Percentiles rank a stretch among this genome's conserved stretches.
Conservation (phyloP, 805 yeast genomes). For the Lipomyces yamanashiensis region DNA sequence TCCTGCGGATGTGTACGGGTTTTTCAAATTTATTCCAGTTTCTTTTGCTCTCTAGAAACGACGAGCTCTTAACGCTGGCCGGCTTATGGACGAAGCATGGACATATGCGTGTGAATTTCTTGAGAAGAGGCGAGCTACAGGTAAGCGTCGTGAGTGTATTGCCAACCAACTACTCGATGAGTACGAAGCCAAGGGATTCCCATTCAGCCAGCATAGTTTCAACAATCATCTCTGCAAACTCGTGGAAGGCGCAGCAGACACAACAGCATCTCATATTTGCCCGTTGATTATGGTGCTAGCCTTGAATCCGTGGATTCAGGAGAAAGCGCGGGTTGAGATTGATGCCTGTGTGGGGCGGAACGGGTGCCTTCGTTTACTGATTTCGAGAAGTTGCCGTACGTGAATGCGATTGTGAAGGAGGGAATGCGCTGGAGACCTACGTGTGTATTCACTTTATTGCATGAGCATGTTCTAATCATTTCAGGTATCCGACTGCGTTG, state of each 20-base stretch:
- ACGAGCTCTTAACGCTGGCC: background rate
- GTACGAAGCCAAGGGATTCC: background rate
- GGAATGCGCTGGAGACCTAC: background rate
- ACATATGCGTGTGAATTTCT: background rate
- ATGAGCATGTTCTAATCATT: too few relatives aligned
- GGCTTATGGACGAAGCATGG: background rate
- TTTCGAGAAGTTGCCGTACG: background rate
- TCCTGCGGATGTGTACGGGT: background rate
- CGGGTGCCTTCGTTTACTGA: background rate
- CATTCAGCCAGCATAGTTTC: background rate
- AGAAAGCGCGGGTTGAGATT: background rate
- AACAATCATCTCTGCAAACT: background rate
- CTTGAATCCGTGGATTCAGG: background rate
- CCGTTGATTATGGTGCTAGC: background rate
- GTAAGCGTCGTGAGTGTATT: background rate
- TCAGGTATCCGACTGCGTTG: background rate
- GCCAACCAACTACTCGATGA: background rate
- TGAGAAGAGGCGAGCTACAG: background rate
- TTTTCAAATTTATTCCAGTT: background rate
- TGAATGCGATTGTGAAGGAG: background rate
- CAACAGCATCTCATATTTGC: background rate
- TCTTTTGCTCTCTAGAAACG: background rate
- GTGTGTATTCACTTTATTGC: too few relatives aligned
- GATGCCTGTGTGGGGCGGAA: background rate
- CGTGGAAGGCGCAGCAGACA: background rate